Evolutionary conservation across 257 asterid genomes (phyloP), one percentile per base, ranked within the genome.

Genomic region (Thymus quinquecostatus): DNA sequence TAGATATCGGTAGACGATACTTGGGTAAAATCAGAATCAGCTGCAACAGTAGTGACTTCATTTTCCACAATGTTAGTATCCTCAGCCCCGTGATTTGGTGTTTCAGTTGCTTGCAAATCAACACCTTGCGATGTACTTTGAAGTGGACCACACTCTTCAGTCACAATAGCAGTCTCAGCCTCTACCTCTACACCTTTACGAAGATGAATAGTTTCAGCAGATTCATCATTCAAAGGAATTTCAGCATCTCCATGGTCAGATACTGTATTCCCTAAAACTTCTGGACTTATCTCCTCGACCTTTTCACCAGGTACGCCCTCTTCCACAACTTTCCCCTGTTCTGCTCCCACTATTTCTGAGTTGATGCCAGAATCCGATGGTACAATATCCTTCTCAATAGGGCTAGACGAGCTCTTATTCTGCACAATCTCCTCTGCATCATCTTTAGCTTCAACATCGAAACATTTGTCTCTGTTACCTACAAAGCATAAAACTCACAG

Each of bases 321-420:
- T n/a, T 65, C 88, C 67, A 68, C 58, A 74, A 58, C 78, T 73
- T 82, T 64, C 48, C 63, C 76, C 44, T 71, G 80, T 32, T 64
- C 81, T 75, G 70, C 78, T 67, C 33, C 65, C 33, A 30, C 61
- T 10, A 68, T 53, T 28, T 65, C 76, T 0, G 70, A 28, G 41
- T 57, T 38, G 30, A 27, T 33, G 54, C 57, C 70, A 27, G 68
- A 53, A 71, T 82, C 82, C 58, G 80, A 68, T 50, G 62, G 69
- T 60, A 81, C 63, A 65, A 66, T 38, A 36, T 69, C 74, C 64
- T 73, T 68, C 28, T 69, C 85, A 57, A 56, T 62, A 21, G 62
- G 67, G 60, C 64, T 47, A 66, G 65, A 66, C 32, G 58, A 60
- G 68, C 68, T 66, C 10, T 62, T 44, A 70, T 69, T 70, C 3